phyloP scores from a whole-genome alignment of 169 alveolate species.

The Eimeria nieschulzi region DNA sequence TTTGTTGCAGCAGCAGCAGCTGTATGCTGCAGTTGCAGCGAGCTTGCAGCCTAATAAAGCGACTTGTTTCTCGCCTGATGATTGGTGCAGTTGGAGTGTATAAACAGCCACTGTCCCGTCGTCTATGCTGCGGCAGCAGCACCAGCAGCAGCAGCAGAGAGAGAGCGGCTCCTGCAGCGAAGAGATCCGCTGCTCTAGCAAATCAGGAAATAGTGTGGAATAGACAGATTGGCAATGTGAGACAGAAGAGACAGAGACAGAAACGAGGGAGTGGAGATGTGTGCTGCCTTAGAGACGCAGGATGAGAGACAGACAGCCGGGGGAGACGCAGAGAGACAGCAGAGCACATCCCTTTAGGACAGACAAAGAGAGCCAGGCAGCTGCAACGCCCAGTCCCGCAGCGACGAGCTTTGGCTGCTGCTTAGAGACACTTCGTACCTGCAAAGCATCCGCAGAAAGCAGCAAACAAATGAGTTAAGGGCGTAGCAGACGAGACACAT shows the following conservation, averaged over 20 bases:
- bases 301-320: background rate
- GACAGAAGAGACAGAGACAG: background rate
- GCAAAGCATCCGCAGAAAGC: constrained; percentile 24
- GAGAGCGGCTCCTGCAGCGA: no score
- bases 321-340: background rate
- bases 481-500: background rate
- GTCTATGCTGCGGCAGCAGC: no score
- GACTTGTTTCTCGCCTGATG: no score
- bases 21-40: no score
- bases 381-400: constrained; percentile 59
- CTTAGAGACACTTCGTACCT: constrained; percentile 48
- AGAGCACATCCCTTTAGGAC: background rate
- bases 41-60: no score
- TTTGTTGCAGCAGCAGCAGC: no score
- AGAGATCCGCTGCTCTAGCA: no score
- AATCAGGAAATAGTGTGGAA: no score
- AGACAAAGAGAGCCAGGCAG: constrained; percentile 51
- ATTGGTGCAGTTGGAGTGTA: no score
- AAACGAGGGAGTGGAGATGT: background rate
- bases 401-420: constrained; percentile 30
- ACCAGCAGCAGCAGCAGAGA: no score
- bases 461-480: background rate
- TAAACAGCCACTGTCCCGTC: no score
- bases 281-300: background rate
- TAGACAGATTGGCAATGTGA: background rate